These are phyloP conservation scores for Zygosaccharomyces sapae DNA, from an alignment of 1,139 yeast species.

Conservation along the genomic window DNA sequence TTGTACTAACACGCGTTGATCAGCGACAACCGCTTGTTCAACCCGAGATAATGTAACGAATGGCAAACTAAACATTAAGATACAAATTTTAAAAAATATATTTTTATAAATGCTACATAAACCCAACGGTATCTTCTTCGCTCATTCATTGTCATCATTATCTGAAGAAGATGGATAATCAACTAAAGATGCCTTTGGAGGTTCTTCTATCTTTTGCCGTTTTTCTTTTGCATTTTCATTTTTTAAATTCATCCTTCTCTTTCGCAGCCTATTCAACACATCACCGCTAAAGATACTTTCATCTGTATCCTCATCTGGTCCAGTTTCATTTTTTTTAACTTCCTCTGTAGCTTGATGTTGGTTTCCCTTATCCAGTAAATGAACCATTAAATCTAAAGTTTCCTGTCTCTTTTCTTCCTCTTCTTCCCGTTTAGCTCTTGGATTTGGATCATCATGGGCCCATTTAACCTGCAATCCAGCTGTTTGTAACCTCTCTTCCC, in stretches of 20 bases:
- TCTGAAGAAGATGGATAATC: conserved; percentile 15
- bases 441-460: conserved; percentile 90
- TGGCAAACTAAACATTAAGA: background rate
- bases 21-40: background rate
- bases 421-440: conserved; percentile 55
- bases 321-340: background rate
- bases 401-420: conserved; percentile 34
- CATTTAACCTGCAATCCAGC: conserved; percentile 70
- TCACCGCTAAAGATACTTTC: conserved; percentile 7
- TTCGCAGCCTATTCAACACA: conserved; percentile 10
- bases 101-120: background rate
- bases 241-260: conserved; percentile 6
- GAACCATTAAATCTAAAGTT: conserved; percentile 25
- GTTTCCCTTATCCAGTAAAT: conserved; percentile 14
- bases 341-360: background rate
- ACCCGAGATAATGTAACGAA: background rate
- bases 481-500: conserved; percentile 29
- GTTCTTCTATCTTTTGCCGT: background rate
- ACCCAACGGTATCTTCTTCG: background rate
- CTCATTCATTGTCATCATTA: conserved; percentile 2
- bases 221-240: background rate
- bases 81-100: background rate
- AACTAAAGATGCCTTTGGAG: conserved; percentile 5
- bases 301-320: background rate
- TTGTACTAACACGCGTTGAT: conserved; percentile 14